These are phyloP conservation scores for Sordariomycetes sp. DNA, from an alignment of 2,329 filamentous ascomycete species.

Conservation along the genomic window DNA sequence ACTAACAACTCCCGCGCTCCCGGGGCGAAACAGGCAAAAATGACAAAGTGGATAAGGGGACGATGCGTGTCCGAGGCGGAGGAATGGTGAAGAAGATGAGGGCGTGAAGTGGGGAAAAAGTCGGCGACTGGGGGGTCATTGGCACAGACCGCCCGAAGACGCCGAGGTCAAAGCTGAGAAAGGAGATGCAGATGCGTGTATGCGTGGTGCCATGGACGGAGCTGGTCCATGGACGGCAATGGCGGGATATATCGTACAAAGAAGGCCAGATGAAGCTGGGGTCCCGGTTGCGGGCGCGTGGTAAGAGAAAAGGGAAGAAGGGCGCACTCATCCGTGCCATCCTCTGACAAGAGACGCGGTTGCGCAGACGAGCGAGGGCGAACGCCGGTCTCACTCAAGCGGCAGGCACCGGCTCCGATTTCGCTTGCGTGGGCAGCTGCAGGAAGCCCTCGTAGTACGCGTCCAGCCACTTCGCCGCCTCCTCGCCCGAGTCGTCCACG, in stretches of 20 bases:
- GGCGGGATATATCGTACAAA: not conserved
- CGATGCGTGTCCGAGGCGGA: no score
- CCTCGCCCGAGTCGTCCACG: slow-evolving; percentile 33
- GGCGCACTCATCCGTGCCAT: not conserved
- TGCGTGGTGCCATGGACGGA: not conserved
- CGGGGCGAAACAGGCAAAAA: no score
- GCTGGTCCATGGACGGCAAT: not conserved
- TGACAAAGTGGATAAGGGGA: no score
- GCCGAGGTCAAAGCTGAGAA: not conserved
- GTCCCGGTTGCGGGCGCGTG: not conserved
- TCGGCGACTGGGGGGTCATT: no score
- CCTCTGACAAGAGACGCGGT: not conserved
- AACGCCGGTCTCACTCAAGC: not conserved
- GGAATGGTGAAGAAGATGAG: no score
- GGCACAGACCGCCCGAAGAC: no score
- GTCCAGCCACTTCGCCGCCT: slow-evolving; percentile 41
- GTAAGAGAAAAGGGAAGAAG: not conserved
- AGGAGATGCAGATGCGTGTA: not conserved
- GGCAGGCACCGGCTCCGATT: not conserved
- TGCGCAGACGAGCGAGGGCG: not conserved
- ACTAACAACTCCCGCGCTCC: no score
- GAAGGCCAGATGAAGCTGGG: not conserved
- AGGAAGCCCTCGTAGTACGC: slow-evolving; percentile 40
- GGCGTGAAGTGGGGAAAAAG: no score
- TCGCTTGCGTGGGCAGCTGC: slow-evolving; percentile 24